Base-by-base conservation (phyloP, 129 eudicot species). In the Apium graveolens region DNA sequence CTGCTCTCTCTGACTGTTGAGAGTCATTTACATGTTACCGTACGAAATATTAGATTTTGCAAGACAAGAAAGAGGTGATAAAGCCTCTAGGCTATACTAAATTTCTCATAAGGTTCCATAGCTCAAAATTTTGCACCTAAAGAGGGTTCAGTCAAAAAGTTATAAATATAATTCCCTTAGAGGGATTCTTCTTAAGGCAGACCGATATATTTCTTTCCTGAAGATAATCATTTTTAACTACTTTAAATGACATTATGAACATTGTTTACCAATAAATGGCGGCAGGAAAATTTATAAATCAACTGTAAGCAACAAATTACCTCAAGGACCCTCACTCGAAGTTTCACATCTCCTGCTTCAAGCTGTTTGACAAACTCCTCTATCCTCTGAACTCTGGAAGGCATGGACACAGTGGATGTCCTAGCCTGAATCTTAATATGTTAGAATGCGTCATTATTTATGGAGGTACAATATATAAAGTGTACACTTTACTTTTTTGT, bases 271-370 rank as follows among this genome's bases (percentile, higher is more conserved):
- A 66, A 32, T 1, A 66, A 1, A 13, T 14, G 39, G 72, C 12
- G 8, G 24, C 32, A 60, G 16, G 16, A 10, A 10, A 29, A 14
- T 1, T 66, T 3, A 32, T 66, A 66, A 12, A 12, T 27, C 42
- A 42, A 12, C 3, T 10, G 9, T 73, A 26, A 42, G 38, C 24
- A 39, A 49, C 70, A 31, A 63, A 26, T 31, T 81, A 95, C 98
- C 98, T 95, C 99, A 13, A 95, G 91, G 81, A 95, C 99, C 74
- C 97, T 86, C 65, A 95, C 99, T 68, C 97, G 92, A 43, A 95
- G 97, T 87, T 90, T 95, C 29, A 95, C n/a, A 78, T 95, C 99
- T 70, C 99, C 99, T 24, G 91, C 51, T 79, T 95, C 99, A 72
- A 95, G 89, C 72, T 95, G 96, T 83, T 92, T 92, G 44, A 87